phyloP scores from a whole-genome alignment of 768 basidiomycete species.

The Pisolithus orientalis region DNA sequence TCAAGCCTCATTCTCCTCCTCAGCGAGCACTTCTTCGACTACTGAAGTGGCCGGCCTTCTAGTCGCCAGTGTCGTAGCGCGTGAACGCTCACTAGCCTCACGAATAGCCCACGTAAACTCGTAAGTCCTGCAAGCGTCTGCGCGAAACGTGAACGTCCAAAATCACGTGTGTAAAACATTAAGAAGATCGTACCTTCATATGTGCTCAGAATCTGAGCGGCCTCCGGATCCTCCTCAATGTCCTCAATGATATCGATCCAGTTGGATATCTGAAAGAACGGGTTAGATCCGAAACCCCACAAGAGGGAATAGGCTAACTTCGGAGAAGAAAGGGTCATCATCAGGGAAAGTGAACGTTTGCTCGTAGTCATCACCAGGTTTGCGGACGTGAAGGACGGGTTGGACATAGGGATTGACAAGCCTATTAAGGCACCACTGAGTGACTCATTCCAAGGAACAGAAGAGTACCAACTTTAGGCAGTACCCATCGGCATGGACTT shows the following conservation, averaged over 20 bases:
- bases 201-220: conserved; percentile 70
- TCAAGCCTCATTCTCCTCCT: conserved; percentile 11
- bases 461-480: conserved; percentile 55
- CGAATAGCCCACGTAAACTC: conserved; percentile 94
- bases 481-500: conserved; percentile 93
- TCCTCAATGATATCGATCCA: conserved; percentile 87
- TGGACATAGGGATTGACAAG: conserved; percentile 91
- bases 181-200: conserved; percentile 61
- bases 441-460: conserved; percentile 3
- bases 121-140: conserved; percentile 84
- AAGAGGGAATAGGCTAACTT: conserved; percentile 33
- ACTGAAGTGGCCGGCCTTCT: conserved; percentile 23
- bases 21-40: conserved; percentile 20
- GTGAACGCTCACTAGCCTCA: conserved; percentile 64
- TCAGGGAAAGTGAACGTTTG: conserved; percentile 65
- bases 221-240: conserved; percentile 81
- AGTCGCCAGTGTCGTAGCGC: conserved; percentile 38
- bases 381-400: conserved; percentile 81
- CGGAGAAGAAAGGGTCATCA: conserved; percentile 93
- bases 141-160: conserved; percentile 2
- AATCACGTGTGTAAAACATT: background rate
- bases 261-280: conserved; percentile 52
- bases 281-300: background rate
- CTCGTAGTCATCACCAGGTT: conserved; percentile 74
- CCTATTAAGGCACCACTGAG: conserved; percentile 31